Percentiles rank a stretch among this genome's conserved stretches.
phyloP scores from a whole-genome alignment of 164 flowering plant genomes.

The Stephania japonica region DNA sequence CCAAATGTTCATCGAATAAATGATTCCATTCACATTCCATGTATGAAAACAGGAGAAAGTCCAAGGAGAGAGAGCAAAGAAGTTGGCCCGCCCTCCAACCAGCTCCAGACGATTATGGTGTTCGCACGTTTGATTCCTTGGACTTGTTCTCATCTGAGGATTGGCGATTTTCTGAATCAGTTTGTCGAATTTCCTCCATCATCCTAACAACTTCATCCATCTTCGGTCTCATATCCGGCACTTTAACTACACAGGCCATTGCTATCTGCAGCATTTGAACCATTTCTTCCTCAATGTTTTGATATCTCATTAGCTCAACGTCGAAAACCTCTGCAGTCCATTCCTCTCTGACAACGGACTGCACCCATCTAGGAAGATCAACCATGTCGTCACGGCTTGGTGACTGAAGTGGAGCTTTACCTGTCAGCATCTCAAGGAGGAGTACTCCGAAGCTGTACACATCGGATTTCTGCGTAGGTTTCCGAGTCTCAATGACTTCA shows the following conservation, averaged over 20 bases:
- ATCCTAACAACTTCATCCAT: constrained; percentile 34
- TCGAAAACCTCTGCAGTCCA: constrained; percentile 92
- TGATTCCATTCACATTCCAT: not conserved
- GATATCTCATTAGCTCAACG: constrained; percentile 61
- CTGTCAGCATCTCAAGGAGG: constrained; percentile 75
- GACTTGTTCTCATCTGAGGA: constrained; percentile 32
- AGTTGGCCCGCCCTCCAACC: not conserved
- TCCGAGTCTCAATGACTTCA: constrained; percentile 72
- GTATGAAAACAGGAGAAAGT: not conserved
- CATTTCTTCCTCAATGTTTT: constrained; percentile 78
- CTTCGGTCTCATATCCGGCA: constrained; percentile 27
- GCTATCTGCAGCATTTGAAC: constrained; percentile 81
- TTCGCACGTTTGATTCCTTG: constrained; percentile 27
- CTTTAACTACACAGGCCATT: constrained; percentile 42
- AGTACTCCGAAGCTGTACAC: constrained; percentile 89
- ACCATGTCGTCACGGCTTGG: constrained; percentile 67
- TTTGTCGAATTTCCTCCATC: constrained; percentile 32
- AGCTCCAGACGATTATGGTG: constrained; percentile 21
- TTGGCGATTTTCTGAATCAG: constrained; percentile 30
- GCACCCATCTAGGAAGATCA: constrained; percentile 94
- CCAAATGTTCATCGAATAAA: not conserved
- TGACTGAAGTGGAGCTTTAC: constrained; percentile 74
- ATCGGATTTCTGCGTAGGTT: constrained; percentile 77
- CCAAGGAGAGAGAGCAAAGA: not conserved
- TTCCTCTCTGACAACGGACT: constrained; percentile 71